Percentiles rank a stretch among this genome's conserved stretches.
Conservation (phyloP, 2,329 filamentous ascomycete genomes). For the Phoma sp. region DNA sequence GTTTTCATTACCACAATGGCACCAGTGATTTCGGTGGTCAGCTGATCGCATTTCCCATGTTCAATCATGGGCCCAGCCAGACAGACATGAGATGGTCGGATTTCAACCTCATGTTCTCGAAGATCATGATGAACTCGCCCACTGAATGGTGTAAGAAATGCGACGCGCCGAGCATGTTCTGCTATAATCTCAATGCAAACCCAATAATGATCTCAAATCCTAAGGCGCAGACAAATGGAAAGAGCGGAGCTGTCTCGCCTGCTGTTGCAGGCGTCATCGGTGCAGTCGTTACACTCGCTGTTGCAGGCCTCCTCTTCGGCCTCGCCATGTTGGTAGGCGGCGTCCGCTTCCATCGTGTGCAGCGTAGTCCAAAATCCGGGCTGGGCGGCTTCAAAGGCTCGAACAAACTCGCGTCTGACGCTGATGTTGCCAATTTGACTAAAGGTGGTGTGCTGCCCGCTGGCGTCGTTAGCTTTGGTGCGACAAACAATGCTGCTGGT, state of each 20-base stretch:
- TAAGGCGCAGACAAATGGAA: neutral
- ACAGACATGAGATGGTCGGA: slow-evolving; percentile 57
- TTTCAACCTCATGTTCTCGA: slow-evolving; percentile 55
- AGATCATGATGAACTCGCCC: slow-evolving; percentile 52
- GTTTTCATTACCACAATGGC: slow-evolving; percentile 64
- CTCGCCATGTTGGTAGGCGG: slow-evolving; percentile 54
- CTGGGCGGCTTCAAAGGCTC: slow-evolving; percentile 63
- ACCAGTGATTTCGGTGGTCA: slow-evolving; percentile 52
- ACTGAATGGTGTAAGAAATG: slow-evolving; percentile 61
- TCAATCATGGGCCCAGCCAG: slow-evolving; percentile 54
- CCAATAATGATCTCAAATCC: slow-evolving; percentile 3
- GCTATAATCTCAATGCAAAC: slow-evolving; percentile 49
- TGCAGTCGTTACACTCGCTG: slow-evolving; percentile 57
- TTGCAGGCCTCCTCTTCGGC: slow-evolving; percentile 51
- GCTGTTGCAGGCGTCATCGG: slow-evolving; percentile 63
- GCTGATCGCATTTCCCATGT: slow-evolving; percentile 55
- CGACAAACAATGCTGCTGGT: neutral
- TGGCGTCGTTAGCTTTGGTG: slow-evolving; percentile 33
- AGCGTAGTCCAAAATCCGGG: neutral
- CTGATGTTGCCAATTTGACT: slow-evolving; percentile 55
- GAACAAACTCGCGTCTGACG: slow-evolving; percentile 60
- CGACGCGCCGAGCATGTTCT: slow-evolving; percentile 57
- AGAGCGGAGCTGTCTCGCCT: slow-evolving; percentile 41
- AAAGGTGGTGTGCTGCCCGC: slow-evolving; percentile 50
- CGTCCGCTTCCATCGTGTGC: slow-evolving; percentile 52